A percentile compares a stretch with the other conserved stretches of the same genome.
Conservation (phyloP, 2,329 filamentous ascomycete species). For the Sclerotinia trifoliorum region DNA sequence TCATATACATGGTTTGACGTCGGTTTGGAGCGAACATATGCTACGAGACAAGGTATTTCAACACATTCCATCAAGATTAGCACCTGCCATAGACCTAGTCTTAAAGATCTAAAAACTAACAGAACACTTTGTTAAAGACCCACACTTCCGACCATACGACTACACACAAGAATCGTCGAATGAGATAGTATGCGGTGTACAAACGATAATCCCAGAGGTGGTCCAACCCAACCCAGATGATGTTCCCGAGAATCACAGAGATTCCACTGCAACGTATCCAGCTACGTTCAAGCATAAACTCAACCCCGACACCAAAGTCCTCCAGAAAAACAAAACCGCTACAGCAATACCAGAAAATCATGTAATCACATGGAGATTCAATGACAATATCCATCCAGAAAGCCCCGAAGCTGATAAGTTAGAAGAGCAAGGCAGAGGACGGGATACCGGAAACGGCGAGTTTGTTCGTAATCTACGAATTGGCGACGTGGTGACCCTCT, state of each 20-base stretch:
- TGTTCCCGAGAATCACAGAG: neutral
- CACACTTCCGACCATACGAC: conserved; percentile 13
- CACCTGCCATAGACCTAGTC: neutral
- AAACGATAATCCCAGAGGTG: conserved; percentile 41
- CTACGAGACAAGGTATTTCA: conserved; percentile 32
- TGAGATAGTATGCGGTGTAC: conserved; percentile 40
- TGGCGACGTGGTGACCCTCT: conserved; percentile 30
- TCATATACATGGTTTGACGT: conserved; percentile 65
- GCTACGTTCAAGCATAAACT: conserved; percentile 43
- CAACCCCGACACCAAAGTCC: conserved; percentile 40
- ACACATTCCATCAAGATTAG: neutral
- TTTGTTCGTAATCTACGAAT: conserved; percentile 53
- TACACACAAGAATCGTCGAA: neutral
- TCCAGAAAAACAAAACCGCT: conserved; percentile 49
- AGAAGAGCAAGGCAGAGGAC: conserved; percentile 49
- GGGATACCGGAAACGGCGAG: conserved; percentile 50
- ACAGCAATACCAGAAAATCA: conserved; percentile 45
- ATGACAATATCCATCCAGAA: conserved; percentile 49
- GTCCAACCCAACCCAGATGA: conserved; percentile 17
- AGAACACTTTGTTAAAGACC: neutral
- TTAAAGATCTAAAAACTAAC: neutral
- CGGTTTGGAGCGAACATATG: conserved; percentile 56
- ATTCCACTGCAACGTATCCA: neutral
- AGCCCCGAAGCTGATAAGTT: conserved; percentile 43
- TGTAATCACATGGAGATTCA: conserved; percentile 53